Conservation (phyloP, 352 stramenopile genomes). For the Globisporangium acanthophoron region DNA sequence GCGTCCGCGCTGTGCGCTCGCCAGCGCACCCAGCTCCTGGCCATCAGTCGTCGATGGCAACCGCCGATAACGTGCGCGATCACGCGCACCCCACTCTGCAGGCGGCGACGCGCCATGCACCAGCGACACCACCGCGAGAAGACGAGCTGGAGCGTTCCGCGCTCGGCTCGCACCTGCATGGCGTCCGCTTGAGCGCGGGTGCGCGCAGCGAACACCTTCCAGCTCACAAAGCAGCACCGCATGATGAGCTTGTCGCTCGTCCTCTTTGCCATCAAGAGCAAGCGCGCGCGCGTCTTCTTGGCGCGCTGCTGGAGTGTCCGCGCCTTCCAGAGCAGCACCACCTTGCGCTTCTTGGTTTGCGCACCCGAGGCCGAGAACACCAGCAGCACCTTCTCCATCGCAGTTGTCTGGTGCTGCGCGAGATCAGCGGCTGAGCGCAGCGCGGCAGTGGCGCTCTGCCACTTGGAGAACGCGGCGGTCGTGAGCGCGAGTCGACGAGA, state of each 20-base stretch:
- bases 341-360: constrained; percentile 2
- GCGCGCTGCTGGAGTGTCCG: background rate
- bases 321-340: constrained; percentile 8
- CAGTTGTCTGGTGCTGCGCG: background rate
- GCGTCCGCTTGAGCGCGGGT: background rate
- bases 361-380: background rate
- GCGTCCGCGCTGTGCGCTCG: background rate
- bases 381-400: constrained; percentile 2
- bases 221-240: constrained; percentile 6
- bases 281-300: constrained; percentile 1
- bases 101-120: background rate
- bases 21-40: constrained; percentile 8
- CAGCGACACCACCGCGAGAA: background rate
- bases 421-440: background rate
- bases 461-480: background rate
- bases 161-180: background rate
- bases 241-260: background rate
- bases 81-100: background rate
- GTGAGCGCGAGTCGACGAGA: background rate
- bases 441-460: background rate
- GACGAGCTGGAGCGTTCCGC: background rate
- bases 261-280: background rate
- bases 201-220: background rate
- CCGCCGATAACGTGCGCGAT: background rate
- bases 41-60: background rate